phyloP scores from a whole-genome alignment of 345 rosid genomes.

The Kernera saxatilis region DNA sequence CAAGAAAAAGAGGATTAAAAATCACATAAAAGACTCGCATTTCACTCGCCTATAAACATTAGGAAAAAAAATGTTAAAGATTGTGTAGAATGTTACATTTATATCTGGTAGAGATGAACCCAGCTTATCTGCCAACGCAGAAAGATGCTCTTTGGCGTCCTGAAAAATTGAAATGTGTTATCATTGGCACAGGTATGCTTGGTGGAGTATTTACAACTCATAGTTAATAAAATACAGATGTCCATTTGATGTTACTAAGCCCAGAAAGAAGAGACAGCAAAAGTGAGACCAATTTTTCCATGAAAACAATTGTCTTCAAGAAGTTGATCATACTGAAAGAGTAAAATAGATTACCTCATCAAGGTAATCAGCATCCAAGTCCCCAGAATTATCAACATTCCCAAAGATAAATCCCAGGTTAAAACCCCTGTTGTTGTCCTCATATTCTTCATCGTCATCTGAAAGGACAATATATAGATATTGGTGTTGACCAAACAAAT shows the following conservation, averaged over 20 bases:
- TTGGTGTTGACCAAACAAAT: slow-evolving; percentile 1
- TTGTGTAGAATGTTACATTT: slow-evolving; percentile 45
- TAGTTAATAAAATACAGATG: not conserved
- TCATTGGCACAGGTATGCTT: slow-evolving; percentile 11
- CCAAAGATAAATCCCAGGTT: slow-evolving; percentile 94
- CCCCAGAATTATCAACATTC: slow-evolving; percentile 91
- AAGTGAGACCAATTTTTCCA: not conserved
- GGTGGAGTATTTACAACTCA: not conserved
- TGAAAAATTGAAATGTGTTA: slow-evolving; percentile 27
- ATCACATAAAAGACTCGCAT: slow-evolving; percentile 10
- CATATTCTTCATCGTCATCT: slow-evolving; percentile 83
- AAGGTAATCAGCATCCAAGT: slow-evolving; percentile 95
- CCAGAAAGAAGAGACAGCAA: not conserved
- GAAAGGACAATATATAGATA: not conserved
- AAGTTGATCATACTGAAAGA: not conserved
- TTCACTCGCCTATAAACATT: slow-evolving; percentile 7
- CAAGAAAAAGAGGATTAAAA: slow-evolving; percentile 17
- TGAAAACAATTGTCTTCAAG: not conserved
- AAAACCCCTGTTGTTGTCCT: slow-evolving; percentile 67
- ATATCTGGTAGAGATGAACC: slow-evolving; percentile 87
- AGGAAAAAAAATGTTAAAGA: slow-evolving; percentile 11
- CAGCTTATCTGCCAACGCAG: slow-evolving; percentile 89
- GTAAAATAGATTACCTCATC: slow-evolving; percentile 59
- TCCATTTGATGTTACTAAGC: not conserved
- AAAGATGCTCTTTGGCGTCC: slow-evolving; percentile 98